Base-by-base conservation (phyloP, 2,329 filamentous ascomycete genomes). In the Aspergillus hortae region DNA sequence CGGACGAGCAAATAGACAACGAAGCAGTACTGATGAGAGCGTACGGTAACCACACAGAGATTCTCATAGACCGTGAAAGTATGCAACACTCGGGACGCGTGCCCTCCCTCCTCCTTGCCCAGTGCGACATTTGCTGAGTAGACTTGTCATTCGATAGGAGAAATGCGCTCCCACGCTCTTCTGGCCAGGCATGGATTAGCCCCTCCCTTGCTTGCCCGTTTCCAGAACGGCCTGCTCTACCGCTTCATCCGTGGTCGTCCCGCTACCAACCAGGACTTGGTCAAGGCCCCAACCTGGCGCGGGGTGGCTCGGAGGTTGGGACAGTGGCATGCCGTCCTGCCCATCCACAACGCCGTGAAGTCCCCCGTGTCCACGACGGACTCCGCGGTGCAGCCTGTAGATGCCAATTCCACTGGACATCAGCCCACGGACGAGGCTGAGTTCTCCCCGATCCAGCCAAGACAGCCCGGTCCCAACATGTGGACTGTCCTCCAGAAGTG, bases 401-500 rank as follows among this genome's bases (percentile, higher is more conserved):
- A 66, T 25, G 51, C 59, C 23, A 23, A 4, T 17, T n/a, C 19
- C 14, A 10, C 23, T 6, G 47, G 53, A 54, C 23, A 52, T 52
- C 44, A 48, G 47, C 40, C 35, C 44, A 49, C 60, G 55, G 42
- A 49, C 27, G 53, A 58, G 30, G 48, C 49, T n/a, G 53, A 58
- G 48, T 45, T 63, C 21, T 23, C 55, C 4, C 33, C 54, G 54
- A 76, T 81, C 42, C 83, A 83, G 19, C 84, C 84, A 43, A 83
- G 83, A 55, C 90, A 87, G 66, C 85, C 86, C 4, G 79, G 83
- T n/a, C 89, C 91, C 15, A 96, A 95, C 69, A 76, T 95, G 51
- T 99, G 94, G 94, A 90, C 89, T 6, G 91, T 95, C 32, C 88
- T 96, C 81, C 90, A 95, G 70, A 95, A 92, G 74, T 99, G 94